These are phyloP conservation scores for Fagus crenata DNA, from an alignment of 306 rosid species.

Conservation along the genomic window DNA sequence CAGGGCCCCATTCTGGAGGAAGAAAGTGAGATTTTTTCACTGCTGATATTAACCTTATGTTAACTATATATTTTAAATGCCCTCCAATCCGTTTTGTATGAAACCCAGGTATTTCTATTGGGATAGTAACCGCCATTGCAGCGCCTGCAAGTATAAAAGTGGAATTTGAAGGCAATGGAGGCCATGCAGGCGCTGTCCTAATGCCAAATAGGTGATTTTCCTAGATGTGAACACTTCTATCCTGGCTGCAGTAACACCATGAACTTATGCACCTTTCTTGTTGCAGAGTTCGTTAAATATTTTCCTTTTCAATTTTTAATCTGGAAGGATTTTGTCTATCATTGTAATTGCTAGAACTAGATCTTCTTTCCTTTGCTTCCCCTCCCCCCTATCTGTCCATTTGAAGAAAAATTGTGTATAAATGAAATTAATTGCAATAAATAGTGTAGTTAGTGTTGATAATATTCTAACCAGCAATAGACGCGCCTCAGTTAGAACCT, in stretches of 20 bases:
- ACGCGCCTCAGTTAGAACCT: too few species aligned
- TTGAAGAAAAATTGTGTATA: background rate
- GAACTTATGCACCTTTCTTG: background rate
- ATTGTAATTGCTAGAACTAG: constrained; percentile 19
- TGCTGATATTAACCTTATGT: constrained; percentile 5
- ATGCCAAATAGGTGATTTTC: constrained; percentile 79
- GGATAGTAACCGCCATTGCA: constrained; percentile 90
- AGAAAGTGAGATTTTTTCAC: constrained; percentile 55
- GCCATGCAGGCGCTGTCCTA: constrained; percentile 94
- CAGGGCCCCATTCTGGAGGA: constrained; percentile 94
- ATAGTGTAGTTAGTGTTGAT: background rate
- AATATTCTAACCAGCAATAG: background rate
- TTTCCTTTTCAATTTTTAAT: background rate
- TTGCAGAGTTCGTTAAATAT: constrained; percentile 4
- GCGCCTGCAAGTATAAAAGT: constrained; percentile 93
- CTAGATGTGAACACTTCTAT: background rate
- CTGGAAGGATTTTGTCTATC: constrained; percentile 7
- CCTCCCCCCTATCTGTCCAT: background rate
- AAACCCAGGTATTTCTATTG: constrained; percentile 66
- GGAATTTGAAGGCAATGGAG: constrained; percentile 91
- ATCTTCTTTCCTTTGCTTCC: background rate
- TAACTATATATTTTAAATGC: constrained; percentile 9
- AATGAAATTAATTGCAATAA: background rate
- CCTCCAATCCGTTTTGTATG: constrained; percentile 17
- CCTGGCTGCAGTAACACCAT: constrained; percentile 1